Conservation (phyloP, 495 filamentous ascomycete species). For the Hypoxylon intermedium region DNA sequence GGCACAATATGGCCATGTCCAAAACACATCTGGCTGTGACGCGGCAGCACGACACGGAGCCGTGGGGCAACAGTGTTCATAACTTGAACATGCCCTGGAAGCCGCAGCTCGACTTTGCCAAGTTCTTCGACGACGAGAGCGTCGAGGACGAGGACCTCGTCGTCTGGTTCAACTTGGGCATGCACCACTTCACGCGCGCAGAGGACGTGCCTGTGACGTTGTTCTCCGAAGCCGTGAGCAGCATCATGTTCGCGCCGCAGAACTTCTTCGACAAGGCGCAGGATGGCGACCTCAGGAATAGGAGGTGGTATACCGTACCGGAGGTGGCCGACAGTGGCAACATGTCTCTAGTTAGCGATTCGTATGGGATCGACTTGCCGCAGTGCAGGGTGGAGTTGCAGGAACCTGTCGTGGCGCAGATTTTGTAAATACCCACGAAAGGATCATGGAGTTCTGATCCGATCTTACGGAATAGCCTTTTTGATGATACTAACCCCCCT, state of each 20-base stretch:
- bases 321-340: not conserved
- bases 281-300: conserved; percentile 35
- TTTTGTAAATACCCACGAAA: no score
- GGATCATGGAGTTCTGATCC: no score
- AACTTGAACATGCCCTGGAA: conserved; percentile 55
- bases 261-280: conserved; percentile 50
- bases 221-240: conserved; percentile 54
- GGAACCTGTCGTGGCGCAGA: conserved; percentile 23
- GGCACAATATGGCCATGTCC: conserved; percentile 54
- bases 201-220: conserved; percentile 63
- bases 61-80: conserved; percentile 54
- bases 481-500: no score
- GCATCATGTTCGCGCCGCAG: conserved; percentile 55
- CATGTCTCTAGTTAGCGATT: conserved; percentile 10
- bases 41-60: conserved; percentile 61
- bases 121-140: conserved; percentile 61
- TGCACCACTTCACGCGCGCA: conserved; percentile 63
- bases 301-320: conserved; percentile 40
- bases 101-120: conserved; percentile 61
- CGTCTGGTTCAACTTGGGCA: conserved; percentile 62
- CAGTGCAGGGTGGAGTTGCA: conserved; percentile 25
- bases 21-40: conserved; percentile 59
- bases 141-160: conserved; percentile 60
- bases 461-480: no score
- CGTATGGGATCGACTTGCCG: conserved; percentile 30